Percentiles rank a stretch among this genome's conserved stretches.
phyloP scores from a whole-genome alignment of 148 eudicot species.

The Nepenthes gracilis region DNA sequence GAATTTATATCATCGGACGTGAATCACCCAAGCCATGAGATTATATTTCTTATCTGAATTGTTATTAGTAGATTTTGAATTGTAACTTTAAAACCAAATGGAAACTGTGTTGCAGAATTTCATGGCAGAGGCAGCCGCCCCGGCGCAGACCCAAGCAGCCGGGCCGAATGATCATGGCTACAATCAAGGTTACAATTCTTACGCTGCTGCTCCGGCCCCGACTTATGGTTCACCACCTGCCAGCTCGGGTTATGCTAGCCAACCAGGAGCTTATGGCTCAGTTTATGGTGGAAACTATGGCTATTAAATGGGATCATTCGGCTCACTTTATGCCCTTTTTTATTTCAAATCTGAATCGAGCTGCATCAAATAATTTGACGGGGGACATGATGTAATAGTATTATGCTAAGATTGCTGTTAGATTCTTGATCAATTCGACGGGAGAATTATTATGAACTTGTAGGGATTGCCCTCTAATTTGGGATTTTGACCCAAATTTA shows the following conservation, averaged over 20 bases:
- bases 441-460: no score
- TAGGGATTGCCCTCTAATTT: no score
- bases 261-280: slow-evolving; percentile 58
- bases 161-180: slow-evolving; percentile 41
- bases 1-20: not conserved
- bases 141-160: slow-evolving; percentile 34
- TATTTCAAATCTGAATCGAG: not conserved
- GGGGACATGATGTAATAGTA: not conserved
- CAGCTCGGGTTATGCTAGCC: slow-evolving; percentile 40
- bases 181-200: slow-evolving; percentile 50
- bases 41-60: no score
- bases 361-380: slow-evolving; percentile 1
- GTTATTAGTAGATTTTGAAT: no score
- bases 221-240: slow-evolving; percentile 38
- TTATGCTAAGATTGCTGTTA: not conserved
- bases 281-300: slow-evolving; percentile 56
- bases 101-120: slow-evolving; percentile 42
- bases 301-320: slow-evolving; percentile 18
- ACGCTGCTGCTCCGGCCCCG: slow-evolving; percentile 31
- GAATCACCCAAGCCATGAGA: no score
- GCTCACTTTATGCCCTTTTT: not conserved
- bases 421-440: no score
- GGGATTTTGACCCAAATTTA: no score
- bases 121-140: slow-evolving; percentile 72
- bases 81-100: no score